A percentile compares a stretch with the other conserved stretches of the same genome.
Conservation (phyloP, 2,329 filamentous ascomycete species). For the Cladobotryum protrusum region DNA sequence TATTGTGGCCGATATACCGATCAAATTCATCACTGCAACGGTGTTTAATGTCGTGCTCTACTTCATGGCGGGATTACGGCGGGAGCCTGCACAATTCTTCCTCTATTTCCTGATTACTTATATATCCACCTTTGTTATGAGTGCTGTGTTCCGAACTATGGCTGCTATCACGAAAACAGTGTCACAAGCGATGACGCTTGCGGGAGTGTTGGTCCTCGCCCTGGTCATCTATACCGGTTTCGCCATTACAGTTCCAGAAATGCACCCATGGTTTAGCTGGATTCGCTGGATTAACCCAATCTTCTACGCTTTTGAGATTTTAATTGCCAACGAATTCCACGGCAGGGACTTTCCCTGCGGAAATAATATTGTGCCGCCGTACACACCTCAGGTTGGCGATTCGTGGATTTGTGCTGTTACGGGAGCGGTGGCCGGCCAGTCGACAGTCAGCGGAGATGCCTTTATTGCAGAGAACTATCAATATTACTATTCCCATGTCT, state of each 20-base stretch:
- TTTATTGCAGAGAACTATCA: constrained; percentile 51
- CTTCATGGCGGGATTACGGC: constrained; percentile 47
- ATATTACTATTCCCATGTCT: constrained; percentile 53
- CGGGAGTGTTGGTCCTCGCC: constrained; percentile 50
- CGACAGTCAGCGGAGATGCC: constrained; percentile 52
- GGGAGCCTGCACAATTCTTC: constrained; percentile 65
- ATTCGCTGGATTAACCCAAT: constrained; percentile 70
- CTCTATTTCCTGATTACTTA: constrained; percentile 68
- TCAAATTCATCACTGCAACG: constrained; percentile 46
- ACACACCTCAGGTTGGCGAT: constrained; percentile 36
- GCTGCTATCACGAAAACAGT: constrained; percentile 63
- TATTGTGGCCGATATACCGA: constrained; percentile 49
- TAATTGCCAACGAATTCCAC: constrained; percentile 69
- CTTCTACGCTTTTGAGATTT: constrained; percentile 65
- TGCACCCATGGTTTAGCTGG: constrained; percentile 70
- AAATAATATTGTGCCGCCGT: constrained; percentile 38
- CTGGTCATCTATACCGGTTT: constrained; percentile 59
- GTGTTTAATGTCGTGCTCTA: constrained; percentile 53
- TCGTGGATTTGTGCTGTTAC: constrained; percentile 48
- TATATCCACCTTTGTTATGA: constrained; percentile 64
- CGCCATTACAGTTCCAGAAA: constrained; percentile 44
- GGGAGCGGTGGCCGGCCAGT: constrained; percentile 48
- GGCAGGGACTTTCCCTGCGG: constrained; percentile 52
- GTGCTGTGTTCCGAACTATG: constrained; percentile 68
- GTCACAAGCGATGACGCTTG: constrained; percentile 48